Percentiles rank a stretch among this genome's conserved stretches.
phyloP scores from a whole-genome alignment of 2,329 filamentous ascomycete genomes.

The Neonectria neomacrospora region DNA sequence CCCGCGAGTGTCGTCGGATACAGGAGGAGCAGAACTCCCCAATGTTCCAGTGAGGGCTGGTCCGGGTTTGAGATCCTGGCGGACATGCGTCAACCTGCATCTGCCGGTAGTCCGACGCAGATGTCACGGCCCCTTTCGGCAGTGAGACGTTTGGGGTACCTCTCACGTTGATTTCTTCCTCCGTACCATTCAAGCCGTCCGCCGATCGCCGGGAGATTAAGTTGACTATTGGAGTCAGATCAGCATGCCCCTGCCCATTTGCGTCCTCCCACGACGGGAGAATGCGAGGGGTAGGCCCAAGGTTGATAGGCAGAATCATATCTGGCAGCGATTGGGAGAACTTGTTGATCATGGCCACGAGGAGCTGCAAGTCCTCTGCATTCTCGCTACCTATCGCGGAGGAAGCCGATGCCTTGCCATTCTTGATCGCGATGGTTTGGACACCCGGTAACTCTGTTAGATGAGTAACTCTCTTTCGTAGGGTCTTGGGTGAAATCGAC shows the following conservation, averaged over 20 bases:
- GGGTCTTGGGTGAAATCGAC: constrained; percentile 73
- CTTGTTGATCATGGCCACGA: constrained; percentile 73
- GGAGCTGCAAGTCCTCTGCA: constrained; percentile 53
- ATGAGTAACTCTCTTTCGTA: constrained; percentile 67
- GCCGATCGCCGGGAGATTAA: constrained; percentile 45
- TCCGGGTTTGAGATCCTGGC: constrained; percentile 68
- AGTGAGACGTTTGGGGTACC: background rate
- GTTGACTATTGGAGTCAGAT: constrained; percentile 45
- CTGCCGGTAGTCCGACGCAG: constrained; percentile 51
- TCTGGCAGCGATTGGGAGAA: constrained; percentile 81
- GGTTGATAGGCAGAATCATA: constrained; percentile 87
- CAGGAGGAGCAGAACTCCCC: constrained; percentile 73
- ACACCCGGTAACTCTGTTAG: constrained; percentile 56
- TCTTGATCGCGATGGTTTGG: constrained; percentile 66
- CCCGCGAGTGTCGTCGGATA: constrained; percentile 70
- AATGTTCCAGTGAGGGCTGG: constrained; percentile 70
- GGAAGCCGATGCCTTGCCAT: constrained; percentile 67
- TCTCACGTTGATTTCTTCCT: constrained; percentile 6
- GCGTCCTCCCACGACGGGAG: constrained; percentile 70
- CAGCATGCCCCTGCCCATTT: constrained; percentile 36
- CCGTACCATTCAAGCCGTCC: constrained; percentile 16
- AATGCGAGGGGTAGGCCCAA: constrained; percentile 59
- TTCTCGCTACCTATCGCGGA: constrained; percentile 47
- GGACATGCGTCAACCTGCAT: constrained; percentile 67
- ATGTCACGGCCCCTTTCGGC: constrained; percentile 20